Conservation (phyloP, 2,329 filamentous ascomycete species). For the Oidium heveae region DNA sequence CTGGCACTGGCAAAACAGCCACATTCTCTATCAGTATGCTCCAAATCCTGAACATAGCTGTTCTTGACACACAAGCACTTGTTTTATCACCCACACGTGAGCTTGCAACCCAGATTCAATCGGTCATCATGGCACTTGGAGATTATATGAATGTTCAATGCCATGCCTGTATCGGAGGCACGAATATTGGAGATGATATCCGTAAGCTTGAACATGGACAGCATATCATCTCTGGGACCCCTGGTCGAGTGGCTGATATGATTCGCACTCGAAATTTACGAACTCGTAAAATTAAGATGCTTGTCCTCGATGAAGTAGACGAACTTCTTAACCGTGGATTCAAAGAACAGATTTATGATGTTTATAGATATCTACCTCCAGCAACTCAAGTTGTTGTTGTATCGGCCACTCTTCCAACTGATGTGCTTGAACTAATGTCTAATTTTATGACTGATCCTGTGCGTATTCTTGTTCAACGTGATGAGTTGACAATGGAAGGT, state of each 20-base stretch:
- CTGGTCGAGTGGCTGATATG: conserved; percentile 98
- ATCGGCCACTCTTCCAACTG: conserved; percentile 95
- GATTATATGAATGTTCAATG: conserved; percentile 99
- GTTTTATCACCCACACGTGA: conserved; percentile 96
- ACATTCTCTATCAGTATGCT: conserved; percentile 98
- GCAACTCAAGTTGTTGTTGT: conserved; percentile 95
- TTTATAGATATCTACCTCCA: conserved; percentile 96
- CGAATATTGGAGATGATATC: conserved; percentile 95
- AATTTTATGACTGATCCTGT: conserved; percentile 99
- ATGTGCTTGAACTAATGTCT: conserved; percentile 96
- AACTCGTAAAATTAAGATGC: conserved; percentile 98
- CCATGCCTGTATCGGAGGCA: conserved; percentile 98
- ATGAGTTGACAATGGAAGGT: conserved; percentile 97
- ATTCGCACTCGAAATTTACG: conserved; percentile 93
- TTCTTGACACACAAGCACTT: conserved; percentile 94
- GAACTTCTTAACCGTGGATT: conserved; percentile 98
- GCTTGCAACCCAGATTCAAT: conserved; percentile 97
- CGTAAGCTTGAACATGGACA: conserved; percentile 88
- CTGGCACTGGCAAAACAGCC: conserved; percentile 97
- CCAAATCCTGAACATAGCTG: conserved; percentile 86
- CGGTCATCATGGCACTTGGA: conserved; percentile 93
- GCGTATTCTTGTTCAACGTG: conserved; percentile 98
- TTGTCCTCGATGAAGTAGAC: conserved; percentile 96
- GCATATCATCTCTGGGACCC: conserved; percentile 92
- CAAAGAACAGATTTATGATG: conserved; percentile 99